A percentile compares a stretch with the other conserved stretches of the same genome.
Evolutionary conservation across 2,329 filamentous ascomycete genomes (phyloP).

Genomic region (Fusarium sp.): DNA sequence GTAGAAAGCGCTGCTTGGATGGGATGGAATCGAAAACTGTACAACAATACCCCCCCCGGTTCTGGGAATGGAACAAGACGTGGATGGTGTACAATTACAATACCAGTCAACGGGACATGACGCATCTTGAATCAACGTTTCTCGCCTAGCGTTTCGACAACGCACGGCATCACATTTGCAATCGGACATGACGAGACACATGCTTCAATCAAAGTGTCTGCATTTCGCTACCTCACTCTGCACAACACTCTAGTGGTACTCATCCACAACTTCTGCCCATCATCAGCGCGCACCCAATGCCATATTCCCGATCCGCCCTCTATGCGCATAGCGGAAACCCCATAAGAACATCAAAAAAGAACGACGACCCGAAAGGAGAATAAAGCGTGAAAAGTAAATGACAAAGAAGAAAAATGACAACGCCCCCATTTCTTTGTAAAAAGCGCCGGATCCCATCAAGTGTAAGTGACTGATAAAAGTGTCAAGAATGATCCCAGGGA

Average conservation of each 20-base stretch:
- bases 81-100: slow-evolving; percentile 39
- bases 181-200: not conserved
- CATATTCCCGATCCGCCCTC: slow-evolving; percentile 20
- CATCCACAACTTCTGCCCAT: slow-evolving; percentile 31
- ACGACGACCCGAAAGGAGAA: slow-evolving; percentile 22
- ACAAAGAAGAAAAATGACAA: slow-evolving; percentile 28
- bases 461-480: slow-evolving; percentile 26
- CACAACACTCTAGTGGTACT: slow-evolving; percentile 32
- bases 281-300: slow-evolving; percentile 34
- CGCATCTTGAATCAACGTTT: not conserved
- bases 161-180: not conserved
- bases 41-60: slow-evolving; percentile 33
- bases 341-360: slow-evolving; percentile 17
- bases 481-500: slow-evolving; percentile 31
- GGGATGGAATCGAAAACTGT: slow-evolving; percentile 18
- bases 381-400: slow-evolving; percentile 19
- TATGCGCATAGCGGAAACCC: slow-evolving; percentile 19
- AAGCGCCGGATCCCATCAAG: slow-evolving; percentile 44
- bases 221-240: slow-evolving; percentile 38
- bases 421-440: slow-evolving; percentile 39
- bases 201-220: slow-evolving; percentile 40
- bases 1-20: slow-evolving; percentile 37
- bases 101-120: not conserved
- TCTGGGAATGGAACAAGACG: slow-evolving; percentile 16
- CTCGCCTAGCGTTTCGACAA: not conserved